Percentiles rank a stretch among this genome's conserved stretches.
phyloP scores from a whole-genome alignment of 352 stramenopile species.

The Elongisporangium anandrum region DNA sequence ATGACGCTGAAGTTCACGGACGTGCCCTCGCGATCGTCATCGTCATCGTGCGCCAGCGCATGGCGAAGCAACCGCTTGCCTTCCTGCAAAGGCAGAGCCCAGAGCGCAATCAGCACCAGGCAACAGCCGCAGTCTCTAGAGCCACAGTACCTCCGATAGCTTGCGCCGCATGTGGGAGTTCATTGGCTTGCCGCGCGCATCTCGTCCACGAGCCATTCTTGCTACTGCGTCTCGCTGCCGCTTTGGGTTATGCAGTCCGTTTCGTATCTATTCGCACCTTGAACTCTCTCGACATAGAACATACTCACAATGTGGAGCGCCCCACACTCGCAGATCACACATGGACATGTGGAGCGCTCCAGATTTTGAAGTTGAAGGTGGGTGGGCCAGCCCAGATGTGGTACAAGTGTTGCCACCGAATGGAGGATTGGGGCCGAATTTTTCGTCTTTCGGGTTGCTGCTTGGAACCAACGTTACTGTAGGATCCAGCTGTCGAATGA shows the following conservation, averaged over 20 bases:
- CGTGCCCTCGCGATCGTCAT: slow-evolving; percentile 14
- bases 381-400: neutral
- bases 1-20: slow-evolving; percentile 27
- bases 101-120: neutral
- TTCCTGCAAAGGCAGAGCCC: slow-evolving; percentile 17
- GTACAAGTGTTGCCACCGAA: neutral
- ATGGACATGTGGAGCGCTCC: neutral
- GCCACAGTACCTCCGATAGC: slow-evolving; percentile 21
- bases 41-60: slow-evolving; percentile 40
- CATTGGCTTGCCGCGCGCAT: slow-evolving; percentile 13
- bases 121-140: neutral
- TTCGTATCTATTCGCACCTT: neutral
- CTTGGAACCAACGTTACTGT: neutral
- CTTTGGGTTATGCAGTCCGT: neutral
- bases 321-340: neutral
- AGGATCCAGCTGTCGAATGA: neutral
- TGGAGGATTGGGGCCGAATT: neutral
- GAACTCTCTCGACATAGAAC: neutral
- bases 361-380: neutral
- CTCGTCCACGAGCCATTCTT: slow-evolving; percentile 3
- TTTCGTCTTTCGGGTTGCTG: neutral
- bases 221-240: neutral
- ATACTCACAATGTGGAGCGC: neutral
- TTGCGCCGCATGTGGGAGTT: slow-evolving; percentile 23
- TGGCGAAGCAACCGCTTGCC: slow-evolving; percentile 48